Conservation (phyloP, 345 rosid genomes). For the Pseudoturritis turrita region DNA sequence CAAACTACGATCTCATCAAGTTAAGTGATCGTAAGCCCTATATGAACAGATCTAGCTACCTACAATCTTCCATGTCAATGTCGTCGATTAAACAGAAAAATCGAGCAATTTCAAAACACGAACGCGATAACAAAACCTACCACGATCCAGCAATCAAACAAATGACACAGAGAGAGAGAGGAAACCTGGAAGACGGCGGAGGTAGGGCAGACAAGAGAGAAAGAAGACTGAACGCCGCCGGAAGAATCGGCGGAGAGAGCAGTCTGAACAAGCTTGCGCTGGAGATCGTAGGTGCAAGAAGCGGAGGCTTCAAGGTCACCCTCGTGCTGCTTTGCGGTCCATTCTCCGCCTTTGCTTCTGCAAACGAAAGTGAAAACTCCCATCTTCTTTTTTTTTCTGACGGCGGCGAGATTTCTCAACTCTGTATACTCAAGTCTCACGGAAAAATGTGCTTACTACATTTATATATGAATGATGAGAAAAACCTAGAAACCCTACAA, state of each 20-base stretch:
- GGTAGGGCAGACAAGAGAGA: slow-evolving; percentile 60
- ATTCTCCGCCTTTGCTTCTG: slow-evolving; percentile 51
- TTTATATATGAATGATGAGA: slow-evolving; percentile 15
- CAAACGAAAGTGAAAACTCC: slow-evolving; percentile 77
- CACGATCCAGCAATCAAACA: background rate
- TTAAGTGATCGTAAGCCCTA: background rate
- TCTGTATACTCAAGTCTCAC: background rate
- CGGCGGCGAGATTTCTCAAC: slow-evolving; percentile 21
- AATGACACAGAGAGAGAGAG: background rate
- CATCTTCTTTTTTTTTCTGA: slow-evolving; percentile 31
- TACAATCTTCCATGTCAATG: background rate
- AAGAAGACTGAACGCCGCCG: slow-evolving; percentile 79
- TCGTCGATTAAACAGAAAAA: background rate
- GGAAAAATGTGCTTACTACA: background rate
- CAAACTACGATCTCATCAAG: background rate
- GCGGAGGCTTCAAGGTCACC: slow-evolving; percentile 77
- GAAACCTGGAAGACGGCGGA: slow-evolving; percentile 83
- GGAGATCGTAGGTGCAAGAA: slow-evolving; percentile 56
- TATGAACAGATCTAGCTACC: background rate
- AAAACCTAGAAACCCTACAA: background rate
- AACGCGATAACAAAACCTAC: background rate
- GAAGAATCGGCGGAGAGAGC: slow-evolving; percentile 58
- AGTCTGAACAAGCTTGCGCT: slow-evolving; percentile 72
- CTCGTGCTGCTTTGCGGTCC: slow-evolving; percentile 68
- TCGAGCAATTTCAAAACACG: background rate